Conservation (phyloP, 2,329 filamentous ascomycete species). For the Scopulariopsis brevicaulis region DNA sequence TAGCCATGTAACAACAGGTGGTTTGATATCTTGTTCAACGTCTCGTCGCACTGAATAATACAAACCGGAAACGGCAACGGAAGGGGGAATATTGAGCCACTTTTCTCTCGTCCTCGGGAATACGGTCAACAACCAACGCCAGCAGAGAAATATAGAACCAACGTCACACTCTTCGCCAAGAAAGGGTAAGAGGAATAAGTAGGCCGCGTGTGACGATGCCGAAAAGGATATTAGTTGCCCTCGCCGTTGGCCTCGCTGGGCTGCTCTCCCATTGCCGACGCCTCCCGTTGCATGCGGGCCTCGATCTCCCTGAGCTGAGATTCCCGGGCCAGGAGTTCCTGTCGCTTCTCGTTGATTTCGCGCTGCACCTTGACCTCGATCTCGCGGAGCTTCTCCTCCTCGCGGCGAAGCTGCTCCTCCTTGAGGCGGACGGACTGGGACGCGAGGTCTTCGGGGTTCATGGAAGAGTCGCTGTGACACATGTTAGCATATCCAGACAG, state of each 20-base stretch:
- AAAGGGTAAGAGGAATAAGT: slow-evolving; percentile 11
- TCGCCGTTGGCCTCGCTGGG: slow-evolving; percentile 42
- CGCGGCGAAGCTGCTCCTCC: slow-evolving; percentile 97
- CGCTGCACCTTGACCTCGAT: slow-evolving; percentile 99
- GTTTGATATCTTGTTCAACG: not conserved
- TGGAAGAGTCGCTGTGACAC: slow-evolving; percentile 59
- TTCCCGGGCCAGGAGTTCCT: slow-evolving; percentile 93
- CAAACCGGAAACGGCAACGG: slow-evolving; percentile 2
- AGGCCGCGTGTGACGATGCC: slow-evolving; percentile 13
- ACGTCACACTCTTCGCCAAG: slow-evolving; percentile 23
- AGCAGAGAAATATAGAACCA: slow-evolving; percentile 30
- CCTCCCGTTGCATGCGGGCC: slow-evolving; percentile 88
- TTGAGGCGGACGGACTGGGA: slow-evolving; percentile 97
- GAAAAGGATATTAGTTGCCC: slow-evolving; percentile 35
- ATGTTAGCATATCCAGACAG: slow-evolving; percentile 16
- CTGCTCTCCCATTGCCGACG: slow-evolving; percentile 38
- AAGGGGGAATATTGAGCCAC: slow-evolving; percentile 6
- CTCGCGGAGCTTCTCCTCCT: slow-evolving; percentile 99
- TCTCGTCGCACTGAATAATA: slow-evolving; percentile 1
- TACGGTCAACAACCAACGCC: slow-evolving; percentile 31
- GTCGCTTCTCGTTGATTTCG: slow-evolving; percentile 99
- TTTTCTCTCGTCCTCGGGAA: slow-evolving; percentile 3
- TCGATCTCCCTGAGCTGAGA: slow-evolving; percentile 98
- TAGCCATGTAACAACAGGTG: not conserved
- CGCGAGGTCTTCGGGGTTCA: slow-evolving; percentile 96